Conservation (phyloP, 116 monocot species). For the Zostera marina region DNA sequence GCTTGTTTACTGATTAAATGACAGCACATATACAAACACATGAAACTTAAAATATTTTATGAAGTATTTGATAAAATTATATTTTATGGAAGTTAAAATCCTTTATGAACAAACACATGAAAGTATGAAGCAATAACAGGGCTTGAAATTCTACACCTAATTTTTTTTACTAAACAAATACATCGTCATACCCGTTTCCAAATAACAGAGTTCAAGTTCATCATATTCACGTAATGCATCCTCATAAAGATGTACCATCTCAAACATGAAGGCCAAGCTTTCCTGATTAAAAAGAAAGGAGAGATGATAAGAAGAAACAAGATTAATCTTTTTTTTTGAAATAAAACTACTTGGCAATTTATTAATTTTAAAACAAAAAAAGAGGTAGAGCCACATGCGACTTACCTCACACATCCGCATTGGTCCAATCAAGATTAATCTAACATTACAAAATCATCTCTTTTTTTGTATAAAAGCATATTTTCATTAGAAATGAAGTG, state of each 20-base stretch:
- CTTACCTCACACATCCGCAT: too few species aligned
- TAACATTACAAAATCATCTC: too few species aligned
- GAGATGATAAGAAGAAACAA: conserved; percentile 1
- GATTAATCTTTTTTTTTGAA: neutral
- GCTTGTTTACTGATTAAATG: neutral
- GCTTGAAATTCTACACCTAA: neutral
- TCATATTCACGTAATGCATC: conserved; percentile 97
- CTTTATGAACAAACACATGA: too few species aligned
- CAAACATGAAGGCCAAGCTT: conserved; percentile 99
- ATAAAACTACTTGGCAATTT: neutral
- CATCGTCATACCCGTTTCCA: conserved; percentile 65
- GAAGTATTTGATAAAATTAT: neutral
- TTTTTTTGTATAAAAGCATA: too few species aligned
- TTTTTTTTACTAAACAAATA: neutral
- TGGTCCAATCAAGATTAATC: too few species aligned
- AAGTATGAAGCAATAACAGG: neutral
- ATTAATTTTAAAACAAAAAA: too few species aligned
- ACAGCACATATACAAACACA: neutral
- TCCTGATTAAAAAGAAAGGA: conserved; percentile 32
- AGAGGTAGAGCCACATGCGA: neutral
- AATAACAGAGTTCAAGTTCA: conserved; percentile 93
- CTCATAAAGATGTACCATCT: conserved; percentile 93
- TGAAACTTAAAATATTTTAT: neutral
- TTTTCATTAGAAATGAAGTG: too few species aligned
- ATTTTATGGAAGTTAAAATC: neutral